Base-by-base conservation (phyloP, 257 asterid species). In the Nicotiana paniculata region DNA sequence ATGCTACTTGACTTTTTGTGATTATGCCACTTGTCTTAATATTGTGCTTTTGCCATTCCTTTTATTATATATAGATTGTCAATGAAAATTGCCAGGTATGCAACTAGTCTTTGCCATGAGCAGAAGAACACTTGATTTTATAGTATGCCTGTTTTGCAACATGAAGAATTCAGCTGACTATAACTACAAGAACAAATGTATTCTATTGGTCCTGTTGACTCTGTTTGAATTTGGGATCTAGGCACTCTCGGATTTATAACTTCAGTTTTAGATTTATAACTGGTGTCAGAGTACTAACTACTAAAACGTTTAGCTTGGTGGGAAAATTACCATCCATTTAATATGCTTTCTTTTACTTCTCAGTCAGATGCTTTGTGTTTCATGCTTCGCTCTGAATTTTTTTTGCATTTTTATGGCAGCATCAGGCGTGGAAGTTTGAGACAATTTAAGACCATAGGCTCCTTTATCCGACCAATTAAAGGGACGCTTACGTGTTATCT, bases 401-500 rank as follows among this genome's bases (percentile, higher is more conserved):
- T 65, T 72, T 80, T 85, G 82, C 72, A 70, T 53, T 26, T 72
- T 59, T 65, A 84, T 61, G 77, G 84, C 92, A 96, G 97, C 84
- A 70, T 83, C 55, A 82, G 89, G 91, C 89, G 79, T 80, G 85
- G 77, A 61, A 82, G 81, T 83, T 61, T 85, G 67, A 88, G 86
- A 82, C 87, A 86, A 82, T 61, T 85, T 77, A 89, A 83, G 85
- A 90, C 81, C 82, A 83, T 83, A 80, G 87, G 85, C 64, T 78
- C 87, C 75, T 77, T 88, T 62, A 61, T 84, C 30, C 51, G 76
- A 24, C 86, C 92, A 76, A 80, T 84, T 66, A 88, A 83, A 85
- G 82, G 82, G 87, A 81, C 82, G 83, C 68, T 91, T 48, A 80
- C 68, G 82, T 89, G 67, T 80, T 90, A 85, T 88, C 85, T 92